phyloP scores from a whole-genome alignment of 2,329 filamentous ascomycete species.

The Beauveria pseudobassiana region DNA sequence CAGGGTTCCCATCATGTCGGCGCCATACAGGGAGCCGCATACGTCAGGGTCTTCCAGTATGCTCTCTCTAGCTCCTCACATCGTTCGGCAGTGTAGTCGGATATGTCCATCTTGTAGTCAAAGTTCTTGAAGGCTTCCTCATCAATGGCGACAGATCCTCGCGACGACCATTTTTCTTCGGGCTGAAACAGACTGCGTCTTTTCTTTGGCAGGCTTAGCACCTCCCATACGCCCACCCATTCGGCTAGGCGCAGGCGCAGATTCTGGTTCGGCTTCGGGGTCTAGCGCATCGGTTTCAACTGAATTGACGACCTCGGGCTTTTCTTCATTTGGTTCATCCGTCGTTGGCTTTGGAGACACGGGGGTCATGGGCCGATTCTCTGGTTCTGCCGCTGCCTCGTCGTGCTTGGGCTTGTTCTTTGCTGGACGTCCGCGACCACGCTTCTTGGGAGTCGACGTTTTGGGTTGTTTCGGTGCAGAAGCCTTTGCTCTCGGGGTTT shows the following conservation, averaged over 20 bases:
- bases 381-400: conserved; percentile 23
- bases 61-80: conserved; percentile 90
- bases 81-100: conserved; percentile 83
- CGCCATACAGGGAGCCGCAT: conserved; percentile 93
- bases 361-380: conserved; percentile 50
- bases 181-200: conserved; percentile 72
- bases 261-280: conserved; percentile 33
- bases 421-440: conserved; percentile 32
- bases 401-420: conserved; percentile 29
- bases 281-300: conserved; percentile 34
- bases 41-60: conserved; percentile 97
- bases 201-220: conserved; percentile 43
- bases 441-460: conserved; percentile 30
- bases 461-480: conserved; percentile 25
- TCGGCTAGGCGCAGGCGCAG: conserved; percentile 17
- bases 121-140: conserved; percentile 87
- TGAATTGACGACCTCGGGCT: conserved; percentile 15
- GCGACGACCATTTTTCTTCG: conserved; percentile 73
- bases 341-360: conserved; percentile 42
- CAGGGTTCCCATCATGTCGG: conserved; percentile 90
- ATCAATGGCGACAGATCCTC: conserved; percentile 74
- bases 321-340: conserved; percentile 20
- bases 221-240: conserved; percentile 34
- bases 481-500: conserved; percentile 36
- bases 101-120: conserved; percentile 80